Conservation (phyloP, 257 asterid species). For the Coffea eugenioides region DNA sequence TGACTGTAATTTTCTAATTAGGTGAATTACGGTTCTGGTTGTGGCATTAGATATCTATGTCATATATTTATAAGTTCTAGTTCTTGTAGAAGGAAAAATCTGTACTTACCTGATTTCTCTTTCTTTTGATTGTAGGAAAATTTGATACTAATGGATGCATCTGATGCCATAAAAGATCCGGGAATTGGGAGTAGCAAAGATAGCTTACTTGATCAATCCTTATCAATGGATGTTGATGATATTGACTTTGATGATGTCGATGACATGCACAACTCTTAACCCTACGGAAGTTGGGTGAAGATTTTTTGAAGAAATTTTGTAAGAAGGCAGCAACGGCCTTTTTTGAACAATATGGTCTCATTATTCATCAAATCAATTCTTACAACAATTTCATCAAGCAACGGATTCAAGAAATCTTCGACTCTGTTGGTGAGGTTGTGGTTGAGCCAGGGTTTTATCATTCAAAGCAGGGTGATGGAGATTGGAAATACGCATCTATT, state of each 20-base stretch:
- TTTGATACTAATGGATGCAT: neutral
- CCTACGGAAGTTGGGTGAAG: conserved; percentile 46
- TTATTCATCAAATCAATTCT: conserved; percentile 84
- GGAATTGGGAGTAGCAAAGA: conserved; percentile 26
- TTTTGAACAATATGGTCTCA: conserved; percentile 69
- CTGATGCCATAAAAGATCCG: conserved; percentile 17
- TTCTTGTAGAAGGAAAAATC: neutral
- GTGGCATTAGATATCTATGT: neutral
- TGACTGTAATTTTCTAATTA: neutral
- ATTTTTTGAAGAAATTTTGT: conserved; percentile 48
- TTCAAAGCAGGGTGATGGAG: conserved; percentile 71
- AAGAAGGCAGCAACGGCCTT: conserved; percentile 65
- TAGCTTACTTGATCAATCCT: conserved; percentile 17
- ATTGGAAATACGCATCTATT: conserved; percentile 72
- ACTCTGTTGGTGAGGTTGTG: conserved; percentile 69
- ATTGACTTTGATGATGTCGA: conserved; percentile 59
- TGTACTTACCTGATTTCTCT: neutral
- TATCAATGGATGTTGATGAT: conserved; percentile 30
- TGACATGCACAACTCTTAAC: conserved; percentile 38
- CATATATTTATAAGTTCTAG: neutral
- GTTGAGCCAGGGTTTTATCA: conserved; percentile 84
- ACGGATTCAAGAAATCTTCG: conserved; percentile 71
- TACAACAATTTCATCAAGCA: conserved; percentile 62
- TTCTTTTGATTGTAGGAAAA: neutral
- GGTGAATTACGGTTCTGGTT: neutral